Evolutionary conservation across 164 flowering plant species (phyloP), one percentile per base, ranked within the genome.

Genomic region (Pachysandra terminalis): DNA sequence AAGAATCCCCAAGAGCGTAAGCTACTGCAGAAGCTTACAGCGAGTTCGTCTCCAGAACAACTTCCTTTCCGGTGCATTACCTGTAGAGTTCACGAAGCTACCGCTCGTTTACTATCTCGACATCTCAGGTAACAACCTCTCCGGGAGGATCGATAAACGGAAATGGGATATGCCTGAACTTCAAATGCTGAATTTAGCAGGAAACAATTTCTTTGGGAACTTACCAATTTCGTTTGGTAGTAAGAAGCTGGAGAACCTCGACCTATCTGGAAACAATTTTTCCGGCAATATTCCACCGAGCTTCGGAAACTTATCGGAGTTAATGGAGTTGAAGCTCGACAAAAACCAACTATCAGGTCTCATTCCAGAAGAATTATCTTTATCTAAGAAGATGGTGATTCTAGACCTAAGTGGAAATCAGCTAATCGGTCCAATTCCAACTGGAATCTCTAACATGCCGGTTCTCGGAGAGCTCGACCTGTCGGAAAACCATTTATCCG

Each of bases 41-140:
- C 77, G 98, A 15, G 75, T 93, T 0, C 86, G 98, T 8, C 78
- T 93, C 22, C 90, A 89, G 63, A 82, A 84, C 73, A 93, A 93
- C 67, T 59, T 66, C 0, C 65, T 93, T 19, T 80, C 89, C 28
- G 93, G 97, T 0, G 81, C 76, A 58, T 63, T 93, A 48, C 28
- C 96, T 0, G 41, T 69, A 0, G 86, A 74, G 26, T 80, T 90
- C 68, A 80, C 76, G 5, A 76, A 64, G 32, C 83, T 91, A 24
- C 89, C 93, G 1, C 75, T 82, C 0, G 83, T 90, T 0, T 86
- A 89, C 78, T 93, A 72, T 68, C 85, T 91, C 26, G 98, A 93
- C 67, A 19, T 87, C 53, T 91, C 98, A 0, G 75, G 76, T 5
- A 93, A 93, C 77, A 56, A 77, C 35, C 71, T 93, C 16, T 75